Evolutionary conservation across 768 basidiomycete species (phyloP).

Genomic region (Kwoniella shandongensis): DNA sequence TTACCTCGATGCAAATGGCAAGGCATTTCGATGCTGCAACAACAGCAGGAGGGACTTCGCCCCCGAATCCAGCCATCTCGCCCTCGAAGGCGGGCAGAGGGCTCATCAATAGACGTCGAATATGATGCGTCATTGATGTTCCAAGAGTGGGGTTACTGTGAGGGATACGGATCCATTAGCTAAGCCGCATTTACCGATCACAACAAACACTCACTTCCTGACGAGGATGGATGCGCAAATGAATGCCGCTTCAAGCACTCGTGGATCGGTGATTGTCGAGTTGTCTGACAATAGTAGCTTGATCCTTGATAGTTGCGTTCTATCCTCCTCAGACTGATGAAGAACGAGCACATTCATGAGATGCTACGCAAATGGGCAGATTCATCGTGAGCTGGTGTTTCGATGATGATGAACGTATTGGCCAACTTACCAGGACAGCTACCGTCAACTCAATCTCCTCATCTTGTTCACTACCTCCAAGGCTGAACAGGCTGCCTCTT

Average conservation of each 20-base stretch:
- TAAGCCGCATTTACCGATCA: neutral
- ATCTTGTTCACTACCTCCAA: constrained; percentile 29
- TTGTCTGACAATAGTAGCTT: constrained; percentile 74
- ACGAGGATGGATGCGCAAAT: constrained; percentile 81
- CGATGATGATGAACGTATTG: neutral
- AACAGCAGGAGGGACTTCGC: constrained; percentile 72
- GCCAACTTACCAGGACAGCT: constrained; percentile 40
- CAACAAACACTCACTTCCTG: constrained; percentile 62
- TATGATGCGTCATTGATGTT: constrained; percentile 67
- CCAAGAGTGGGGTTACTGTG: constrained; percentile 79
- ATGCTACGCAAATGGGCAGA: constrained; percentile 13
- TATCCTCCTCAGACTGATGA: constrained; percentile 26
- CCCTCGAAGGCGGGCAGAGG: constrained; percentile 86
- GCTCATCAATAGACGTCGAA: constrained; percentile 83
- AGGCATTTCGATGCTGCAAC: constrained; percentile 85
- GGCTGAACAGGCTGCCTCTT: constrained; percentile 28
- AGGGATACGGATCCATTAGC: constrained; percentile 8
- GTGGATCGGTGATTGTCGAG: constrained; percentile 74
- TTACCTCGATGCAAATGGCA: constrained; percentile 80
- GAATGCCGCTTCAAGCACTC: constrained; percentile 85
- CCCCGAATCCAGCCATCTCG: constrained; percentile 68
- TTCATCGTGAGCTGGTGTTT: no score
- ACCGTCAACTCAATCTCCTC: constrained; percentile 43
- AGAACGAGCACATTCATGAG: constrained; percentile 41
- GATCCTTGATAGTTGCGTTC: constrained; percentile 60